A percentile compares a stretch with the other conserved stretches of the same genome.
Evolutionary conservation across 179 eudicot species (phyloP).

Genomic region (Amaranthus tricolor): DNA sequence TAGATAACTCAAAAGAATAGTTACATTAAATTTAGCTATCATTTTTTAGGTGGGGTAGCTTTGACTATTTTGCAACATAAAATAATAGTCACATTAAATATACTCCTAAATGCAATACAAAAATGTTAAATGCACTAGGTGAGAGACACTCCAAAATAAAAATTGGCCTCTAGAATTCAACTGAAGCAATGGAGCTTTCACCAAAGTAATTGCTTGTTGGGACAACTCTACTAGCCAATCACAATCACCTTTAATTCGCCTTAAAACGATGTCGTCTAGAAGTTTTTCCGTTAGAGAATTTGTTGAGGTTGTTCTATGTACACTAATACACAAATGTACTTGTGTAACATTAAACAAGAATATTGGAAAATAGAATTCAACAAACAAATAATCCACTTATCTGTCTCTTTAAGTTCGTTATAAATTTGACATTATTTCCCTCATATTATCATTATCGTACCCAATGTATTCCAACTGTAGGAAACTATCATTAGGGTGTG

Average conservation of each 20-base stretch:
- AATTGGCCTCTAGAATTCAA: not conserved
- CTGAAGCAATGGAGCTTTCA: constrained; percentile 5
- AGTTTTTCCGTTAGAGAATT: not conserved
- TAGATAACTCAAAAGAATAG: too few relatives aligned
- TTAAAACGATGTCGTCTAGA: not conserved
- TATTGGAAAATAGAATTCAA: constrained; percentile 1
- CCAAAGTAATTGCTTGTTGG: constrained; percentile 13
- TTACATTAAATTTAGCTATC: too few relatives aligned
- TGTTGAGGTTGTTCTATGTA: not conserved
- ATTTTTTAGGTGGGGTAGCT: not conserved
- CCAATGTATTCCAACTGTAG: too few relatives aligned
- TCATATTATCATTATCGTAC: too few relatives aligned
- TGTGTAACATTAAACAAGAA: constrained; percentile 7
- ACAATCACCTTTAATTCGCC: not conserved
- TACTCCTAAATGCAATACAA: constrained; percentile 15
- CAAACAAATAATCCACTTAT: too few relatives aligned
- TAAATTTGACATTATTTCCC: too few relatives aligned
- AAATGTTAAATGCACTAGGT: not conserved
- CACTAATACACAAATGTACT: constrained; percentile 10
- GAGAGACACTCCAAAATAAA: not conserved
- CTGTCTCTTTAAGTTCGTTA: too few relatives aligned
- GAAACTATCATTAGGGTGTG: too few relatives aligned
- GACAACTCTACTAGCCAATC: constrained; percentile 12
- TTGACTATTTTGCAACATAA: constrained; percentile 13
- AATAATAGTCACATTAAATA: constrained; percentile 9